phyloP scores from a whole-genome alignment of 2,329 filamentous ascomycete species.

The Aspergillus pseudoviridinutans region DNA sequence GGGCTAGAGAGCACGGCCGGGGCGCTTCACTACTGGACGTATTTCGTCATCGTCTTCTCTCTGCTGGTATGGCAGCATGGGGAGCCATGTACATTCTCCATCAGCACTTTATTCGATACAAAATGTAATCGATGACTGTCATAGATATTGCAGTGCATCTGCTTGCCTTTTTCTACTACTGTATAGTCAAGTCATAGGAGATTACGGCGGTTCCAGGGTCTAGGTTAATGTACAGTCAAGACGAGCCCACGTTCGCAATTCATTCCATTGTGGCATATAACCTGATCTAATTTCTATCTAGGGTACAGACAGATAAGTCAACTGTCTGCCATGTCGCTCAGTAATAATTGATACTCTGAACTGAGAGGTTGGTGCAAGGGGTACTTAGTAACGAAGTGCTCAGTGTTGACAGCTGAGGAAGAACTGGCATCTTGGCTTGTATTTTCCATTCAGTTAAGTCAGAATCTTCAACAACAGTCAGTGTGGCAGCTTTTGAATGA shows the following conservation, averaged over 20 bases:
- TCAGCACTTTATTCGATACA: neutral
- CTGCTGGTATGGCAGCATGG: neutral
- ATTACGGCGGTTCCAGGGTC: neutral
- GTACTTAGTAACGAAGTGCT: neutral
- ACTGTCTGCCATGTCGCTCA: neutral
- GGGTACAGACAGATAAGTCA: neutral
- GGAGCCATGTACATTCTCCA: neutral
- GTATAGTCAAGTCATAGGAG: neutral
- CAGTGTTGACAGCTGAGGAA: neutral
- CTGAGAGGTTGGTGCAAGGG: neutral
- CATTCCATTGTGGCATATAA: neutral
- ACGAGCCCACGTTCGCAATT: neutral
- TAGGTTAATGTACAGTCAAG: neutral
- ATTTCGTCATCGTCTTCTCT: neutral
- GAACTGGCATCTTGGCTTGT: too few relatives aligned
- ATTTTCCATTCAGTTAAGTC: too few relatives aligned
- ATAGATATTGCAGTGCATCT: neutral
- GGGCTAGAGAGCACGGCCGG: neutral
- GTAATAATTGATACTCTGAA: neutral
- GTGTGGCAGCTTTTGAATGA: too few relatives aligned
- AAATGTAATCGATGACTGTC: neutral
- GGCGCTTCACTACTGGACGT: neutral
- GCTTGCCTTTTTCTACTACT: neutral
- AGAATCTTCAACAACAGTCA: too few relatives aligned
- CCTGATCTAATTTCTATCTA: neutral